Evolutionary conservation across 306 rosid species (phyloP).

Genomic region (Calophaca sinica): DNA sequence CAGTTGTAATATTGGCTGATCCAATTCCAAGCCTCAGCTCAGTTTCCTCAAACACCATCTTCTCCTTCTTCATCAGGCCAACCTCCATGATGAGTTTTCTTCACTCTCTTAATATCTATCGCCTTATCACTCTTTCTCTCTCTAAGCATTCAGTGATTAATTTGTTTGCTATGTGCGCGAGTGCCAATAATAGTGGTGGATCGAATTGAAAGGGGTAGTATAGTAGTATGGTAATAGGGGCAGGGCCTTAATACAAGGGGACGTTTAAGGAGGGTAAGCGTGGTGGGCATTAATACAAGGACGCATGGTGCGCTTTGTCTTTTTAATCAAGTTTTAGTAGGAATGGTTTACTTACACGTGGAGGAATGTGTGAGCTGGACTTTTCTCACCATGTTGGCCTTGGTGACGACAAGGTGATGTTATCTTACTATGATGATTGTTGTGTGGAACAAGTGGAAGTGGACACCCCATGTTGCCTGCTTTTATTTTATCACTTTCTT

Average conservation of each 20-base stretch:
- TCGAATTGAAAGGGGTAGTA: conserved; percentile 30
- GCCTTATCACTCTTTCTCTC: conserved; percentile 53
- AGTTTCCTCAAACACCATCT: conserved; percentile 68
- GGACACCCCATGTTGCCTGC: conserved; percentile 64
- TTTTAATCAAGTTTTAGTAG: conserved; percentile 1
- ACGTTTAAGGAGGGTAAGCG: conserved; percentile 39
- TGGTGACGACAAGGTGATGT: conserved; percentile 70
- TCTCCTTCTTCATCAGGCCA: conserved; percentile 39
- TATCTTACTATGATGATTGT: conserved; percentile 69
- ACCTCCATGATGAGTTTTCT: not conserved
- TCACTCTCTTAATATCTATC: conserved; percentile 2
- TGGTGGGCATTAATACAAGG: conserved; percentile 31
- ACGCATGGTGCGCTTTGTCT: conserved; percentile 20
- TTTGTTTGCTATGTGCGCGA: conserved; percentile 47
- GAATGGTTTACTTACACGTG: conserved; percentile 57
- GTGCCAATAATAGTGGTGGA: conserved; percentile 38
- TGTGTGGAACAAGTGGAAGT: conserved; percentile 48
- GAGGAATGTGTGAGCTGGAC: conserved; percentile 69
- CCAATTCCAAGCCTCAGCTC: conserved; percentile 74
- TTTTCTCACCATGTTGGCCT: conserved; percentile 61
- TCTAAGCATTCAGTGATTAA: conserved; percentile 49
- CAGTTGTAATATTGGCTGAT: conserved; percentile 12
- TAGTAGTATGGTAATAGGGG: conserved; percentile 37
- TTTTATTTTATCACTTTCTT: conserved; percentile 4
- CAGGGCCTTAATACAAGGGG: not conserved